A percentile compares a stretch with the other conserved stretches of the same genome.
Evolutionary conservation across 768 basidiomycete species (phyloP).

Genomic region (Hygrocybe coccinea): DNA sequence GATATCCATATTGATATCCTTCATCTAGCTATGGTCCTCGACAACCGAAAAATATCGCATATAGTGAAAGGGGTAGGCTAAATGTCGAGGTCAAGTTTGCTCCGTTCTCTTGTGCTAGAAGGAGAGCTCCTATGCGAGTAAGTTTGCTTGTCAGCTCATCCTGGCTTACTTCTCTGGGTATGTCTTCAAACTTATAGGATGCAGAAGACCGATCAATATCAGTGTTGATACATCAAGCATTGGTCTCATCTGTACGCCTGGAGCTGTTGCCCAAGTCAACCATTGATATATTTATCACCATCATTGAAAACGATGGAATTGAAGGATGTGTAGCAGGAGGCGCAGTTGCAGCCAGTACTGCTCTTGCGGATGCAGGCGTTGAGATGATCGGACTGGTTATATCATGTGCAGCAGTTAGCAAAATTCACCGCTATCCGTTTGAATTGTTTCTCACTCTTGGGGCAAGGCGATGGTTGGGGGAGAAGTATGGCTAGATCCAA

Average conservation of each 20-base stretch:
- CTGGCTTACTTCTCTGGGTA: conserved; percentile 4
- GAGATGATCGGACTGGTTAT: conserved; percentile 86
- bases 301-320: conserved; percentile 91
- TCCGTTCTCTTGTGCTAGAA: conserved; percentile 77
- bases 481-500: conserved; percentile 78
- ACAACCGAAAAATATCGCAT: conserved; percentile 73
- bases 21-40: conserved; percentile 75
- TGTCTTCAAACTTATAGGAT: conserved; percentile 51
- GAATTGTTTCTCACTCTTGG: conserved; percentile 1
- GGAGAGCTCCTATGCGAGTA: conserved; percentile 84
- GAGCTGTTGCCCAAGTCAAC: conserved; percentile 92
- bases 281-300: conserved; percentile 84
- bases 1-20: conserved; percentile 6
- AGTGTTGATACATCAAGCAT: conserved; percentile 77
- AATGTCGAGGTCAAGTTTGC: conserved; percentile 97
- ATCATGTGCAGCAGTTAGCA: conserved; percentile 72
- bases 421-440: conserved; percentile 4
- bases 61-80: conserved; percentile 81
- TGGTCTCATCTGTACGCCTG: conserved; percentile 77
- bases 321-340: conserved; percentile 86
- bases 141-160: conserved; percentile 23
- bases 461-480: conserved; percentile 52
- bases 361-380: conserved; percentile 89
- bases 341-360: conserved; percentile 81
- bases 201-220: conserved; percentile 88